Percentiles rank a stretch among this genome's conserved stretches.
These are phyloP conservation scores for Ceriops tagal DNA, from an alignment of 345 rosid species.

Conservation along the genomic window DNA sequence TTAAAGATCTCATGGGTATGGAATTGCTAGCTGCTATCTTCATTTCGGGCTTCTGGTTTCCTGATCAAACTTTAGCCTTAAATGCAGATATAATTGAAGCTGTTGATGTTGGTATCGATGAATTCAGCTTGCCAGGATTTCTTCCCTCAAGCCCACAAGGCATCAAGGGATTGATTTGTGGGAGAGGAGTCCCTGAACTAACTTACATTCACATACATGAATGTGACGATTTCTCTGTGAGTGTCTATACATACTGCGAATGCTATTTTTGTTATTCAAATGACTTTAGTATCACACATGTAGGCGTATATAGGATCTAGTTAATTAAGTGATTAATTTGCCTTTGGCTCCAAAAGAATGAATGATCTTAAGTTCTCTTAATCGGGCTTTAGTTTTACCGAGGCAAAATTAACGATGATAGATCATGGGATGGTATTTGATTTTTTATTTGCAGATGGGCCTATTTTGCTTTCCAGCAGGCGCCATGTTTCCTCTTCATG, in stretches of 20 bases:
- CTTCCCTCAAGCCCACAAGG: constrained; percentile 17
- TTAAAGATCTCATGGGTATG: constrained; percentile 36
- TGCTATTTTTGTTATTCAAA: too few species aligned
- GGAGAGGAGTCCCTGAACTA: constrained; percentile 29
- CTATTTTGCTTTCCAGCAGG: constrained; percentile 44
- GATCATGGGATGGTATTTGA: neutral
- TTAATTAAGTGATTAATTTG: too few species aligned
- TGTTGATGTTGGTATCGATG: constrained; percentile 41
- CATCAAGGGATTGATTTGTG: constrained; percentile 21
- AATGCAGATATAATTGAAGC: constrained; percentile 36
- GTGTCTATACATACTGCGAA: neutral
- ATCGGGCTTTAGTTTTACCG: too few species aligned
- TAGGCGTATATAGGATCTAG: too few species aligned
- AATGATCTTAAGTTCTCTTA: too few species aligned
- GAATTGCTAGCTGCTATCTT: too few species aligned
- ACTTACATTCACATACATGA: constrained; percentile 47
- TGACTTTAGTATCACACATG: too few species aligned
- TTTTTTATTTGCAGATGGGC: constrained; percentile 30
- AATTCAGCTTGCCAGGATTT: constrained; percentile 19
- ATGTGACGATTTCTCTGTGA: constrained; percentile 22
- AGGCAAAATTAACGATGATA: neutral
- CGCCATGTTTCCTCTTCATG: constrained; percentile 40
- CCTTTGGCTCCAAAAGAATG: too few species aligned
- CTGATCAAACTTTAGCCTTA: neutral
- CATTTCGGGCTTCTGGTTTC: too few species aligned